A percentile compares a stretch with the other conserved stretches of the same genome.
Conservation (phyloP, 495 filamentous ascomycete species). For the Chaetomium fimeti region DNA sequence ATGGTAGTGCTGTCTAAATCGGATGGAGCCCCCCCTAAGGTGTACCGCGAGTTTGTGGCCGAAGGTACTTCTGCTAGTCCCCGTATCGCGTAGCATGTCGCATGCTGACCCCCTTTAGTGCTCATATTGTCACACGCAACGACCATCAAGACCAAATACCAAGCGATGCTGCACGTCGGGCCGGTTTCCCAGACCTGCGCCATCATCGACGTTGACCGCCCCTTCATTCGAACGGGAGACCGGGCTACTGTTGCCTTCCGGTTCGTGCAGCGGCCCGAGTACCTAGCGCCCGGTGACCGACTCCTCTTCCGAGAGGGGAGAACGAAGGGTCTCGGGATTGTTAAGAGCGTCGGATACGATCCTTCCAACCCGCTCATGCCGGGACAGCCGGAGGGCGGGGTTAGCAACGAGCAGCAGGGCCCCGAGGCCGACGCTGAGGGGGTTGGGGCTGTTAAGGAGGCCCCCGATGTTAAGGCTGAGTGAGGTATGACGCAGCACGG, state of each 20-base stretch:
- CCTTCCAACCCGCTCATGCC: slow-evolving; percentile 43
- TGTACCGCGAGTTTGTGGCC: slow-evolving; percentile 88
- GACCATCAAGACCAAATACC: slow-evolving; percentile 97
- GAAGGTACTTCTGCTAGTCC: slow-evolving; percentile 57
- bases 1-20: slow-evolving; percentile 96
- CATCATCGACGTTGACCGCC: slow-evolving; percentile 97
- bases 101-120: slow-evolving; percentile 49
- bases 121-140: slow-evolving; percentile 94
- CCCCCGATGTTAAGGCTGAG: slow-evolving; percentile 14
- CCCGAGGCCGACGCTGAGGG: background rate
- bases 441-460: background rate
- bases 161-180: slow-evolving; percentile 97
- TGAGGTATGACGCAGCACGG: slow-evolving; percentile 4
- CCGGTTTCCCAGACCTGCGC: slow-evolving; percentile 93
- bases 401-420: slow-evolving; percentile 14
- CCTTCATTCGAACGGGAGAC: slow-evolving; percentile 91
- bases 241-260: slow-evolving; percentile 87
- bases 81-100: background rate
- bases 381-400: slow-evolving; percentile 27
- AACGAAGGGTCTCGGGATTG: slow-evolving; percentile 93
- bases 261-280: slow-evolving; percentile 96
- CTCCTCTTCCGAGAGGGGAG: slow-evolving; percentile 92
- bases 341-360: slow-evolving; percentile 90
- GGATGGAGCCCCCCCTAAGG: slow-evolving; percentile 65
- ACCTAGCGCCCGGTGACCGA: slow-evolving; percentile 80